Conservation (phyloP, 495 filamentous ascomycete species). For the Haplographium delicatum region DNA sequence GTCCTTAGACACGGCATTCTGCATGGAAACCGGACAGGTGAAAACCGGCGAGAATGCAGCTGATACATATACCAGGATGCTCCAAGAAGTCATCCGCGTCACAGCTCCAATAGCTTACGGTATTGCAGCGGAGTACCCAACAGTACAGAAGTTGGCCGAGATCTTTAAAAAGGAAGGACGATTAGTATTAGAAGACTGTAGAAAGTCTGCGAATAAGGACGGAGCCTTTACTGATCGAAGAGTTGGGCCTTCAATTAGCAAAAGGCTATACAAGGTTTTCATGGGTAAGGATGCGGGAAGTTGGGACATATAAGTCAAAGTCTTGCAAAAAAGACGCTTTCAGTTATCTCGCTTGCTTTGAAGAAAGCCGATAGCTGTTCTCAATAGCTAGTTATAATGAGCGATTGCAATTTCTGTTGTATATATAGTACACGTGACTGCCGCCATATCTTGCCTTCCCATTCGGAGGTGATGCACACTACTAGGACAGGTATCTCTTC, state of each 20-base stretch:
- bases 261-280: constrained; percentile 69
- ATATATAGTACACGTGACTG: too few species aligned
- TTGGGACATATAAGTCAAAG: constrained; percentile 61
- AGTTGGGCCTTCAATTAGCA: constrained; percentile 66
- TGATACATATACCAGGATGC: constrained; percentile 73
- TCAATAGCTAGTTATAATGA: too few species aligned
- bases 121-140: constrained; percentile 56
- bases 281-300: constrained; percentile 60
- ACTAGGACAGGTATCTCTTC: too few species aligned
- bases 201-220: constrained; percentile 63
- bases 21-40: constrained; percentile 80
- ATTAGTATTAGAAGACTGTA: constrained; percentile 52
- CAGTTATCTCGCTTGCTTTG: too few species aligned
- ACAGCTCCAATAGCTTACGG: constrained; percentile 71
- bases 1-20: constrained; percentile 57
- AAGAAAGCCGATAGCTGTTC: too few species aligned
- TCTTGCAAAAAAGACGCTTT: too few species aligned
- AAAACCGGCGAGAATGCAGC: constrained; percentile 59
- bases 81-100: constrained; percentile 70
- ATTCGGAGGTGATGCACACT: too few species aligned
- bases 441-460: too few species aligned
- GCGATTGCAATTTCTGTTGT: too few species aligned
- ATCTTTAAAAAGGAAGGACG: constrained; percentile 58
- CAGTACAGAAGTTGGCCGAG: constrained; percentile 48
- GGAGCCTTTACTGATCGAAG: constrained; percentile 59